Percentiles rank a stretch among this genome's conserved stretches.
These are phyloP conservation scores for Collariella sp. DNA, from an alignment of 495 filamentous ascomycete species.

Conservation along the genomic window DNA sequence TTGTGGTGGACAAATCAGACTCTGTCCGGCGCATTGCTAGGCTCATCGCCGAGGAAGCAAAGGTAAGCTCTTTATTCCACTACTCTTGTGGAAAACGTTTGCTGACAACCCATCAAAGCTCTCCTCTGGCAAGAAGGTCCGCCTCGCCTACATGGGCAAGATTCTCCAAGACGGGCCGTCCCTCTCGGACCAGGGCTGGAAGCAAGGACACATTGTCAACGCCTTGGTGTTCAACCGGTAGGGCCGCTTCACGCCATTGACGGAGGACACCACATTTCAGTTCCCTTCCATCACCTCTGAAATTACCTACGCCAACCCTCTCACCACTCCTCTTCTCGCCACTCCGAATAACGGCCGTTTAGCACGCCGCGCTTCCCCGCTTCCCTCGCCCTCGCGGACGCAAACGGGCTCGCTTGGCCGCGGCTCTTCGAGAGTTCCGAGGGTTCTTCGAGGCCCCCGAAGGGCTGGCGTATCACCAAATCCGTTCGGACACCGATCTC, in stretches of 20 bases:
- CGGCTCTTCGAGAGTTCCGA: background rate
- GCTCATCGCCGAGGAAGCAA: constrained; percentile 55
- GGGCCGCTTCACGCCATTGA: constrained; percentile 11
- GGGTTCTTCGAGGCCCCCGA: background rate
- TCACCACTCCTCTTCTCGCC: background rate
- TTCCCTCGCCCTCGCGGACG: background rate
- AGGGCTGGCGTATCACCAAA: background rate
- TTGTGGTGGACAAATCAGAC: constrained; percentile 53
- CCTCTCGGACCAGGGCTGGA: constrained; percentile 64
- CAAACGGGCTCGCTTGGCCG: background rate
- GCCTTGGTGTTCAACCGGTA: constrained; percentile 59
- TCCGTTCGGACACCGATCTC: background rate
- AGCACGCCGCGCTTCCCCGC: background rate
- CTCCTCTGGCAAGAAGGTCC: constrained; percentile 46
- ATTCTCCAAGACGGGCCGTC: constrained; percentile 60
- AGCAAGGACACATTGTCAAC: constrained; percentile 66
- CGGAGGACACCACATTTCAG: background rate
- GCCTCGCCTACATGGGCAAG: constrained; percentile 70
- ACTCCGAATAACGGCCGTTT: background rate
- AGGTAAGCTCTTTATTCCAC: constrained; percentile 39
- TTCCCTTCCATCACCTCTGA: background rate
- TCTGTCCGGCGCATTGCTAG: constrained; percentile 52
- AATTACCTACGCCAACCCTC: background rate
- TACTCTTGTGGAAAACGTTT: background rate
- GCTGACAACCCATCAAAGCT: constrained; percentile 33